A percentile compares a stretch with the other conserved stretches of the same genome.
Evolutionary conservation across 2,329 filamentous ascomycete genomes (phyloP).

Genomic region (Cytospora chrysosperma): DNA sequence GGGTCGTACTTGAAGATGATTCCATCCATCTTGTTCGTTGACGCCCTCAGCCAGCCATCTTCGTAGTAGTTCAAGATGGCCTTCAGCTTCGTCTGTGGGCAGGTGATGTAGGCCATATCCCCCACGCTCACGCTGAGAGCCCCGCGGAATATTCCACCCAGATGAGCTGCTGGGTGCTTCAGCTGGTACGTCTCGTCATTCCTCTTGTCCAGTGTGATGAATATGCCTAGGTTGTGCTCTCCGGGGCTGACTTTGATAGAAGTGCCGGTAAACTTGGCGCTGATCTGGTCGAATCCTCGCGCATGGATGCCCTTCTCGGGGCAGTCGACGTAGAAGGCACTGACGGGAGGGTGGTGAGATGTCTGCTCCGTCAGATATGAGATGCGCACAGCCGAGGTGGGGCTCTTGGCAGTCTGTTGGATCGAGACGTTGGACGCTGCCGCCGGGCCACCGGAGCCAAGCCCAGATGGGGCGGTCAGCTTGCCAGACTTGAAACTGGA

Average conservation of each 20-base stretch:
- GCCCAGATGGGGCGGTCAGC: conserved; percentile 28
- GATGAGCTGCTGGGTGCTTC: conserved; percentile 88
- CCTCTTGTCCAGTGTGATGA: conserved; percentile 78
- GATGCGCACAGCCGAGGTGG: conserved; percentile 63
- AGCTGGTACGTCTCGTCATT: conserved; percentile 91
- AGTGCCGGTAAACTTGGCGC: conserved; percentile 96
- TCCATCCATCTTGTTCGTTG: conserved; percentile 88
- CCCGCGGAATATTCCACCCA: conserved; percentile 84
- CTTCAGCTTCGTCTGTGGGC: conserved; percentile 86
- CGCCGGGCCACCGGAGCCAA: conserved; percentile 38
- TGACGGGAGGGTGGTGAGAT: conserved; percentile 95
- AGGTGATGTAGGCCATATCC: conserved; percentile 84
- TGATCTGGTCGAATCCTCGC: conserved; percentile 91
- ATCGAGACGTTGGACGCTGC: conserved; percentile 52
- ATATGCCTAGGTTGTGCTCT: conserved; percentile 93
- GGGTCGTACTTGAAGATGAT: conserved; percentile 90
- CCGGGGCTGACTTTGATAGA: conserved; percentile 89
- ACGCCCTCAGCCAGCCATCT: conserved; percentile 89
- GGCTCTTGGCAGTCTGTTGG: conserved; percentile 45
- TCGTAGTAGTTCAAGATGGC: conserved; percentile 90
- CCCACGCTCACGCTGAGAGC: conserved; percentile 88
- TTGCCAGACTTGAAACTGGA: conserved; percentile 48
- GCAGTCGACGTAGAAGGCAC: conserved; percentile 91
- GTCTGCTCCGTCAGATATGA: conserved; percentile 98
- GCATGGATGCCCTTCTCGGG: conserved; percentile 87